Evolutionary conservation across 2,329 filamentous ascomycete species (phyloP).

Genomic region (Xylaria sp.): DNA sequence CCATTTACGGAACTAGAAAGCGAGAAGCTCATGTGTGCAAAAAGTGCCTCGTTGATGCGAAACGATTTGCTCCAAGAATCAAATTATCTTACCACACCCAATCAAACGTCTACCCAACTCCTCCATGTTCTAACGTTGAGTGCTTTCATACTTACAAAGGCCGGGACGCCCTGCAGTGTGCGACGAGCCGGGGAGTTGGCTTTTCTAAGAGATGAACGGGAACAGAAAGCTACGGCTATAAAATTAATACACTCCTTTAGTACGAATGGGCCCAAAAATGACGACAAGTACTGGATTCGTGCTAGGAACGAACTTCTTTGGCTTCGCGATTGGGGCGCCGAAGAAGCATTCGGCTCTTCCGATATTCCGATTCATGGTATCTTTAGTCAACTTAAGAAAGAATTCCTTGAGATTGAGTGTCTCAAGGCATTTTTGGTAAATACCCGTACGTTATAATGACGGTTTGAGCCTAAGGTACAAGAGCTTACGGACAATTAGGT

Average conservation of each 20-base stretch:
- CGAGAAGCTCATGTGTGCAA: constrained; percentile 52
- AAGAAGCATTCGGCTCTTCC: constrained; percentile 52
- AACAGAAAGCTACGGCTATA: constrained; percentile 70
- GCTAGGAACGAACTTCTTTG: constrained; percentile 75
- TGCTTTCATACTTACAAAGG: constrained; percentile 65
- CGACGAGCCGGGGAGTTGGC: constrained; percentile 70
- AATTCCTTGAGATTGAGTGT: constrained; percentile 76
- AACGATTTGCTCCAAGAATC: constrained; percentile 66
- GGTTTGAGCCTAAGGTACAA: not conserved
- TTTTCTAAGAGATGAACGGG: constrained; percentile 70
- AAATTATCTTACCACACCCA: constrained; percentile 74
- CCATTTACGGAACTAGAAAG: constrained; percentile 52
- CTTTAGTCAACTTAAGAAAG: constrained; percentile 68
- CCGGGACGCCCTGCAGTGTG: constrained; percentile 62
- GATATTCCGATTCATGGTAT: constrained; percentile 59
- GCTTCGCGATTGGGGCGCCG: constrained; percentile 77
- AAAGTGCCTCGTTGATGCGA: constrained; percentile 59
- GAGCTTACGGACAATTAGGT: constrained; percentile 55
- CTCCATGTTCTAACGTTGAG: constrained; percentile 72
- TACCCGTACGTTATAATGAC: constrained; percentile 61
- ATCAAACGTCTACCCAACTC: constrained; percentile 64
- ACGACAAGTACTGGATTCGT: constrained; percentile 72
- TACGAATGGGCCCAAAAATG: constrained; percentile 63
- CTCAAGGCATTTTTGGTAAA: constrained; percentile 74
- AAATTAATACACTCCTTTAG: constrained; percentile 68